Evolutionary conservation across 176 grass and related monocot species (phyloP).

Genomic region (Pontederia crassipes): DNA sequence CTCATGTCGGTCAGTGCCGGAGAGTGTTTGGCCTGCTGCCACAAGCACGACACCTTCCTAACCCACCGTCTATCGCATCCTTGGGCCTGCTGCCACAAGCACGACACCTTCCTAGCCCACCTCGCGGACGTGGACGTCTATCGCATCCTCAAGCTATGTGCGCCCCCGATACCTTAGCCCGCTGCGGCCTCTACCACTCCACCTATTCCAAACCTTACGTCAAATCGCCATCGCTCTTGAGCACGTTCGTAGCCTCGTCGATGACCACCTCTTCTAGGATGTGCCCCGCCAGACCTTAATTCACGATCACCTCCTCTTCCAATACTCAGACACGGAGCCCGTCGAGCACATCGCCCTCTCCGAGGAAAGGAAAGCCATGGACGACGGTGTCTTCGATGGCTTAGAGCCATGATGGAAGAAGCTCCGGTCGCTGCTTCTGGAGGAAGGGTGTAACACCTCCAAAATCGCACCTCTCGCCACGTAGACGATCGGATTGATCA

Average conservation of each 20-base stretch:
- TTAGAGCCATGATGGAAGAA: slow-evolving; percentile 43
- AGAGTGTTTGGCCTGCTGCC: slow-evolving; percentile 43
- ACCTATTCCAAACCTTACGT: slow-evolving; percentile 93
- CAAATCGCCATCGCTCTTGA: slow-evolving; percentile 64
- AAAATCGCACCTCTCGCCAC: too few relatives aligned
- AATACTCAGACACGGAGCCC: slow-evolving; percentile 39
- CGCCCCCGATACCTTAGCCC: slow-evolving; percentile 39
- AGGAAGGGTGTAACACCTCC: slow-evolving; percentile 14
- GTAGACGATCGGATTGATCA: too few relatives aligned
- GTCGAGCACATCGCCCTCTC: slow-evolving; percentile 29
- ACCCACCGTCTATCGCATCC: slow-evolving; percentile 18
- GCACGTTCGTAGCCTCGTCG: slow-evolving; percentile 34
- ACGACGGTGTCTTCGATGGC: slow-evolving; percentile 27
- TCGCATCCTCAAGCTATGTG: slow-evolving; percentile 63
- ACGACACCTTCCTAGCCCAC: slow-evolving; percentile 88
- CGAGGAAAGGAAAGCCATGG: slow-evolving; percentile 22
- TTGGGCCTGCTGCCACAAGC: too few relatives aligned
- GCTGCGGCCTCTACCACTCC: slow-evolving; percentile 84
- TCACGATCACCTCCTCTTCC: slow-evolving; percentile 46
- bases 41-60: too few relatives aligned
- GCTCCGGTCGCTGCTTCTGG: slow-evolving; percentile 39
- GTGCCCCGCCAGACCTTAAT: slow-evolving; percentile 63
- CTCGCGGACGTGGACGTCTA: slow-evolving; percentile 55
- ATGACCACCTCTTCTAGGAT: slow-evolving; percentile 70
- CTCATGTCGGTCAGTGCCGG: slow-evolving; percentile 51